Percentiles rank a stretch among this genome's conserved stretches.
Conservation (phyloP, 1,139 yeast species). For the Protomyces pachydermus region DNA sequence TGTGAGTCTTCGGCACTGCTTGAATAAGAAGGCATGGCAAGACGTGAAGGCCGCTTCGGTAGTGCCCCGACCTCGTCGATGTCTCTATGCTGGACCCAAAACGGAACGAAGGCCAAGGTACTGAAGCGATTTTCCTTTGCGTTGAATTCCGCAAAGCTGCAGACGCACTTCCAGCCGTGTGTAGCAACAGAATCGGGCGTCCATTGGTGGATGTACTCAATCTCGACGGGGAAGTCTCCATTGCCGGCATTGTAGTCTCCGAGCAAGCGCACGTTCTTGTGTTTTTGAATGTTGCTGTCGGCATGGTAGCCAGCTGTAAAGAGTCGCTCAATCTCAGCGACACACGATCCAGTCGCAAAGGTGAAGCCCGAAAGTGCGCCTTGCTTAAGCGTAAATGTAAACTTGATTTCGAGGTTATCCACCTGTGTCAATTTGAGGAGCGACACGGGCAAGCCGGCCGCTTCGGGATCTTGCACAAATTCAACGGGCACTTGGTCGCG, state of each 20-base stretch:
- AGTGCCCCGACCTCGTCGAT: slow-evolving; percentile 22
- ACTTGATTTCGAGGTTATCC: slow-evolving; percentile 13
- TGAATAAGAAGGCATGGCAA: slow-evolving; percentile 16
- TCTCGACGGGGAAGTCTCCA: slow-evolving; percentile 7
- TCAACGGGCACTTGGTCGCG: slow-evolving; percentile 11
- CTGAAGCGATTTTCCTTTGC: slow-evolving; percentile 40
- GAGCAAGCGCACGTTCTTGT: slow-evolving; percentile 30
- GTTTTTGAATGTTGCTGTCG: slow-evolving; percentile 40
- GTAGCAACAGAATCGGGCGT: slow-evolving; percentile 14
- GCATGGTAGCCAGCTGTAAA: slow-evolving; percentile 41
- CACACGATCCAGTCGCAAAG: slow-evolving; percentile 38
- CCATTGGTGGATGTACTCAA: slow-evolving; percentile 19
- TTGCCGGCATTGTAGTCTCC: slow-evolving; percentile 8
- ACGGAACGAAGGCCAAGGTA: slow-evolving; percentile 39
- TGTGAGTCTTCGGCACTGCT: slow-evolving; percentile 7
- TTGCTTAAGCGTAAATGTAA: slow-evolving; percentile 20
- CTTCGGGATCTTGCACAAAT: slow-evolving; percentile 26
- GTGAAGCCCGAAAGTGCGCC: slow-evolving; percentile 36
- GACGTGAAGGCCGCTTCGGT: slow-evolving; percentile 29
- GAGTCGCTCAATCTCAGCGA: slow-evolving; percentile 38
- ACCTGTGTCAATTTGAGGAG: slow-evolving; percentile 16
- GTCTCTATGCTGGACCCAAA: slow-evolving; percentile 37
- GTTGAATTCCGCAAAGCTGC: slow-evolving; percentile 42
- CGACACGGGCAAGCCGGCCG: slow-evolving; percentile 10
- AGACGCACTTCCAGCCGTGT: slow-evolving; percentile 32